Conservation (phyloP, 495 filamentous ascomycete genomes). For the Venustampulla echinocandica region DNA sequence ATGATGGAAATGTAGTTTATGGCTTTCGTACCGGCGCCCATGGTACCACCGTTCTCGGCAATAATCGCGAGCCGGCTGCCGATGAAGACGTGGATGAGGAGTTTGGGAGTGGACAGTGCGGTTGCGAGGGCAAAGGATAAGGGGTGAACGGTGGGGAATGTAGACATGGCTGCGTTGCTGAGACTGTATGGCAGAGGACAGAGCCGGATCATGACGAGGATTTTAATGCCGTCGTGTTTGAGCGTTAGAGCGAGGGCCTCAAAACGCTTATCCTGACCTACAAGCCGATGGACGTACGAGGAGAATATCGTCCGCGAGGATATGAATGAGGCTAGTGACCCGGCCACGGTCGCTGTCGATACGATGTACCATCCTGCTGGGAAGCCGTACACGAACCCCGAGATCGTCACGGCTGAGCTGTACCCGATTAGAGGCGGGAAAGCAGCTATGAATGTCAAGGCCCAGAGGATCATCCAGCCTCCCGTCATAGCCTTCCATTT, state of each 20-base stretch:
- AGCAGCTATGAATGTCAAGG: constrained; percentile 63
- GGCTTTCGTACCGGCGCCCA: constrained; percentile 55
- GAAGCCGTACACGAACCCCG: constrained; percentile 91
- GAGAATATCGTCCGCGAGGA: constrained; percentile 69
- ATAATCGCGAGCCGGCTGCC: constrained; percentile 65
- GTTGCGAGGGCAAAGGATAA: constrained; percentile 74
- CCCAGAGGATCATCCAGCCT: constrained; percentile 76
- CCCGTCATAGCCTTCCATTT: constrained; percentile 58
- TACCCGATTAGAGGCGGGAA: constrained; percentile 93
- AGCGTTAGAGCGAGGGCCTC: constrained; percentile 52
- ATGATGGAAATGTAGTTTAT: constrained; percentile 76
- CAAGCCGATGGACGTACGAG: constrained; percentile 66
- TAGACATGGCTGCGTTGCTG: constrained; percentile 88
- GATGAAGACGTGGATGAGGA: constrained; percentile 89
- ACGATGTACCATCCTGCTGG: constrained; percentile 86
- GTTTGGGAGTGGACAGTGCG: constrained; percentile 65
- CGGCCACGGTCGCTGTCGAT: constrained; percentile 65
- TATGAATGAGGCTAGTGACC: constrained; percentile 70
- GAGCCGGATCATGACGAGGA: constrained; percentile 86
- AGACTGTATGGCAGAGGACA: constrained; percentile 93
- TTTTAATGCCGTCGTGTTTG: constrained; percentile 75
- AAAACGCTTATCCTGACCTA: constrained; percentile 70
- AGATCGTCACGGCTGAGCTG: constrained; percentile 72
- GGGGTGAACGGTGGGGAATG: constrained; percentile 78
- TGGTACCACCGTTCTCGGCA: constrained; percentile 51